A percentile compares a stretch with the other conserved stretches of the same genome.
These are phyloP conservation scores for Monosporascus sp. DNA, from an alignment of 2,329 filamentous ascomycete species.

Conservation along the genomic window DNA sequence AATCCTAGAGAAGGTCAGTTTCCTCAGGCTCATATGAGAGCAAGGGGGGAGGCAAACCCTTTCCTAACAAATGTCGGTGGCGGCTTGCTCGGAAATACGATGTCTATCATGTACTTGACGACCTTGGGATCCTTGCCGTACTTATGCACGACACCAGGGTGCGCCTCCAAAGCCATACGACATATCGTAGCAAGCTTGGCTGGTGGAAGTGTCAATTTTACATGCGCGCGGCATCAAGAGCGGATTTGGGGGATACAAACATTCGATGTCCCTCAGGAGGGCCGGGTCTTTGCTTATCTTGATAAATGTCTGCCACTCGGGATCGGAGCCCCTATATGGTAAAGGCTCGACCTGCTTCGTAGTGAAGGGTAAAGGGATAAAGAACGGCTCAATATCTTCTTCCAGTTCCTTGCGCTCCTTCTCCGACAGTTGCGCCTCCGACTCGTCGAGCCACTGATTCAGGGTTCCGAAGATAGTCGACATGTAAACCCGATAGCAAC, in stretches of 20 bases:
- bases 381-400: slow-evolving; percentile 40
- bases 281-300: slow-evolving; percentile 50
- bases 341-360: slow-evolving; percentile 40
- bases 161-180: slow-evolving; percentile 33
- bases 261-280: slow-evolving; percentile 40
- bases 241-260: slow-evolving; percentile 27
- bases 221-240: slow-evolving; percentile 8
- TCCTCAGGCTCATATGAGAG: not conserved
- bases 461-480: slow-evolving; percentile 42
- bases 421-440: slow-evolving; percentile 36
- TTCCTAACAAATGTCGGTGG: slow-evolving; percentile 55
- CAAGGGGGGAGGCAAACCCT: slow-evolving; percentile 40
- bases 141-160: slow-evolving; percentile 35
- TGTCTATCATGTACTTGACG: slow-evolving; percentile 52
- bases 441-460: slow-evolving; percentile 34
- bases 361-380: slow-evolving; percentile 59
- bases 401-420: slow-evolving; percentile 36
- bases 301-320: slow-evolving; percentile 58
- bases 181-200: slow-evolving; percentile 41
- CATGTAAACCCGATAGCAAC: slow-evolving; percentile 37
- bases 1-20: slow-evolving; percentile 32
- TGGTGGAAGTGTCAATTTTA: slow-evolving; percentile 23
- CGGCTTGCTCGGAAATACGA: slow-evolving; percentile 53
- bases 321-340: slow-evolving; percentile 51
- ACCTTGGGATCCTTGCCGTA: slow-evolving; percentile 45